Base-by-base conservation (phyloP, 306 rosid species). In the Carpinus viminea region DNA sequence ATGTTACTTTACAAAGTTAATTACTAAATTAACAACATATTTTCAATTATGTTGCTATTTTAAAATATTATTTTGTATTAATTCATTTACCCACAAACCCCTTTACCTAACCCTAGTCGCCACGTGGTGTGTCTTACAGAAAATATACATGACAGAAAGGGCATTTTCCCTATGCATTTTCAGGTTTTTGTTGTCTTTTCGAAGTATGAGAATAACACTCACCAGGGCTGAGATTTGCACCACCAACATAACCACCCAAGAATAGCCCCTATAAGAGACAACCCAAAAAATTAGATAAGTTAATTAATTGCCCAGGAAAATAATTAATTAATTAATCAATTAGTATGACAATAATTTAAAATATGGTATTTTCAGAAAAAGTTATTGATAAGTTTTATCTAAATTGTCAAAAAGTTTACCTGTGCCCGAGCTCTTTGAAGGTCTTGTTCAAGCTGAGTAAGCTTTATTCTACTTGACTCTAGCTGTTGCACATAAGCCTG, bases 401-500 rank as follows among this genome's bases (percentile, higher is more conserved):
- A 41, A 66, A 28, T 18, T 47, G 26, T 12, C 38, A 7, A 18
- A 31, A 68, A 69, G 79, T n/a, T 78, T 26, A 93, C 98, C 93
- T 92, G 98, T 38, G 98, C 87, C 9, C 98, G 95, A 0, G 95
- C 92, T 91, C 91, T 85, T 78, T 92, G 97, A 78, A 95, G 93
- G 55, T 95, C 97, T 82, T 92, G 95, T 78, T 95, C 98, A 12
- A 95, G 86, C 85, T 90, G 96, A 12, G 89, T 72, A 28, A 95
- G 92, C 89, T 93, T 92, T 66, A 91, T 85, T 78, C 97, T 86
- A 86, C 98, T 95, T 26, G 91, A 64, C 73, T 95, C 98, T 43
- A 95, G 83, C 62, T 95, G 98, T 73, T 95, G 98, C 38, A 95
- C 95, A 80, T 95, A 95, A 76, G 98, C 98, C 98, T 94, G 81